Evolutionary conservation across 768 basidiomycete species (phyloP).

Genomic region (Suillus plorans): DNA sequence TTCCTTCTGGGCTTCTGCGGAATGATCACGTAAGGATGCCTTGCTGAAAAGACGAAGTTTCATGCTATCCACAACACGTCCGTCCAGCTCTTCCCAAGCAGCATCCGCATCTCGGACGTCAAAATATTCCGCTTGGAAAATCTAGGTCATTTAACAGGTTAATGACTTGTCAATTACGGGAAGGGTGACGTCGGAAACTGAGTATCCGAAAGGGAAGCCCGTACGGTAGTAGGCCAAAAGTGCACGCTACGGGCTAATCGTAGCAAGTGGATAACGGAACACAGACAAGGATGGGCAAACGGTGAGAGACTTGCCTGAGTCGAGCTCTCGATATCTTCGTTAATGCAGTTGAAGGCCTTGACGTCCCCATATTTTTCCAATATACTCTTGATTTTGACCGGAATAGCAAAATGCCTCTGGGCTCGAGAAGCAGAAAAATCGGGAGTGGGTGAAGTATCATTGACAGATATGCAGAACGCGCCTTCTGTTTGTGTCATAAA

Average conservation of each 20-base stretch:
- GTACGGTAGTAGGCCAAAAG: conserved; percentile 6
- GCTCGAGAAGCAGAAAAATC: conserved; percentile 23
- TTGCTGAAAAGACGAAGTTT: conserved; percentile 45
- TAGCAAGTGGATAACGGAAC: neutral
- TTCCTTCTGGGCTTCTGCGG: conserved; percentile 30
- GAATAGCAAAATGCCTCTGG: conserved; percentile 18
- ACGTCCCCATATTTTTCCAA: conserved; percentile 32
- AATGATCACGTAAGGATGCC: conserved; percentile 24
- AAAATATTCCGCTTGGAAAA: conserved; percentile 66
- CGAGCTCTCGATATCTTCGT: conserved; percentile 23
- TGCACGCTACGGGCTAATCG: conserved; percentile 2
- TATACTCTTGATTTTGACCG: conserved; percentile 29
- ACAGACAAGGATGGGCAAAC: neutral
- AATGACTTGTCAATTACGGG: neutral
- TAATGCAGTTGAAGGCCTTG: conserved; percentile 26
- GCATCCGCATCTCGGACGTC: conserved; percentile 58
- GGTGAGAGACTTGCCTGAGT: conserved; percentile 28
- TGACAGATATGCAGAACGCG: conserved; percentile 49
- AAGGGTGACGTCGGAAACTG: neutral
- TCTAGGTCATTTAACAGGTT: conserved; percentile 18
- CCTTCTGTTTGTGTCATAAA: conserved; percentile 55
- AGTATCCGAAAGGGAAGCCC: conserved; percentile 6
- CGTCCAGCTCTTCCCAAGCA: conserved; percentile 52
- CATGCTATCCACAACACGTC: conserved; percentile 50
- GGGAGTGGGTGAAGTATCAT: conserved; percentile 17